Percentiles rank a stretch among this genome's conserved stretches.
phyloP scores from a whole-genome alignment of 257 asterid genomes.

The Verbascum thapsus region DNA sequence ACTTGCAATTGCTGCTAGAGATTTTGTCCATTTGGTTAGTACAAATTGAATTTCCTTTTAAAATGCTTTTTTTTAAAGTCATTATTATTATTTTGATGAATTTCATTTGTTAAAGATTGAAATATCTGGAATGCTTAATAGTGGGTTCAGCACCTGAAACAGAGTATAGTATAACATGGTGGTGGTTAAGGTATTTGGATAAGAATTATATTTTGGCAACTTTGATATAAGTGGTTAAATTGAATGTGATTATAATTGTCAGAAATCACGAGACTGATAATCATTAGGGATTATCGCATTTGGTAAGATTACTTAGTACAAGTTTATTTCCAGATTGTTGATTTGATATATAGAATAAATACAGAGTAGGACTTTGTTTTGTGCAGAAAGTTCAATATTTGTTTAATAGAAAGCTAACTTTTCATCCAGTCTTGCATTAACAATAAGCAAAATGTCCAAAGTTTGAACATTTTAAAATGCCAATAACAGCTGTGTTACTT shows the following conservation, averaged over 20 bases:
- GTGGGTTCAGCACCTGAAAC: too few relatives aligned
- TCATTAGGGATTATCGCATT: slow-evolving; percentile 27
- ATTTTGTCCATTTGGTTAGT: slow-evolving; percentile 85
- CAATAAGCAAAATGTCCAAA: slow-evolving; percentile 31
- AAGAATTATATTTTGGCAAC: background rate
- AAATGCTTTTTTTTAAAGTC: background rate
- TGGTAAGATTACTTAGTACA: slow-evolving; percentile 1
- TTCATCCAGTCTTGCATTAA: slow-evolving; percentile 9
- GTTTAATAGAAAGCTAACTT: background rate
- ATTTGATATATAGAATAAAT: slow-evolving; percentile 7
- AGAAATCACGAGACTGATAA: slow-evolving; percentile 31
- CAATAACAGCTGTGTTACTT: slow-evolving; percentile 45
- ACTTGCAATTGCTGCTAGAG: slow-evolving; percentile 89
- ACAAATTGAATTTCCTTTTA: background rate
- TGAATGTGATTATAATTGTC: background rate
- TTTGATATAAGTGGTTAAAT: background rate
- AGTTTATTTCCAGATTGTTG: background rate
- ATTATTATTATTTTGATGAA: background rate
- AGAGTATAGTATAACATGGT: background rate
- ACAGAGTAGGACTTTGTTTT: slow-evolving; percentile 1
- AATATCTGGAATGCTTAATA: background rate
- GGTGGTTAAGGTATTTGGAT: background rate
- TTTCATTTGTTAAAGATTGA: background rate
- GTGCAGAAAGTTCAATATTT: slow-evolving; percentile 18
- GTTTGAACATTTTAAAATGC: slow-evolving; percentile 13